Percentiles rank a stretch among this genome's conserved stretches.
These are phyloP conservation scores for Jamesozyma gamospora DNA, from an alignment of 805 yeast genomes.

Conservation along the genomic window DNA sequence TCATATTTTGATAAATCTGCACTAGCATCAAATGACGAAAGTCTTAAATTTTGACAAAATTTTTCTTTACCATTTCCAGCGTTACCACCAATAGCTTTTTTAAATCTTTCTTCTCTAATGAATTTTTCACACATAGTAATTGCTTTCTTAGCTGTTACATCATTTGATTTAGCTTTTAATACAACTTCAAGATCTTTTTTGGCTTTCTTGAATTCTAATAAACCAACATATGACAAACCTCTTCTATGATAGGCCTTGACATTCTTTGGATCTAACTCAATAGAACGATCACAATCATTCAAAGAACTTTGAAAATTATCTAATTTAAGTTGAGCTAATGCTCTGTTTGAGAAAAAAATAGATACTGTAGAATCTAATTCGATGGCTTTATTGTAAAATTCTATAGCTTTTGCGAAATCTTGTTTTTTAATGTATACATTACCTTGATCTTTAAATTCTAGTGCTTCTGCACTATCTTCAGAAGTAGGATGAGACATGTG, in stretches of 20 bases:
- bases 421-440: conserved; percentile 62
- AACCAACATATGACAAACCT: conserved; percentile 71
- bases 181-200: conserved; percentile 57
- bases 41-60: conserved; percentile 20
- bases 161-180: conserved; percentile 53
- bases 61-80: conserved; percentile 28
- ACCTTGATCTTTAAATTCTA: conserved; percentile 56
- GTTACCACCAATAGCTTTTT: conserved; percentile 72
- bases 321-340: conserved; percentile 76
- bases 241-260: conserved; percentile 79
- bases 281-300: conserved; percentile 63
- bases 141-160: conserved; percentile 54
- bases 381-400: conserved; percentile 65
- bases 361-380: conserved; percentile 49
- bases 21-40: conserved; percentile 26
- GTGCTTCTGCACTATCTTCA: conserved; percentile 31
- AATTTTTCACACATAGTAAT: conserved; percentile 53
- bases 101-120: conserved; percentile 68
- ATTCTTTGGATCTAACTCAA: conserved; percentile 55
- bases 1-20: conserved; percentile 23
- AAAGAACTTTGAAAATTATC: conserved; percentile 85
- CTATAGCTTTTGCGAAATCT: conserved; percentile 54
- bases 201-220: conserved; percentile 67
- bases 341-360: conserved; percentile 72
- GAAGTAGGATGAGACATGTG: conserved; percentile 13